phyloP scores from a whole-genome alignment of 2,329 filamentous ascomycete genomes.

The Colletotrichum neosansevieriae region DNA sequence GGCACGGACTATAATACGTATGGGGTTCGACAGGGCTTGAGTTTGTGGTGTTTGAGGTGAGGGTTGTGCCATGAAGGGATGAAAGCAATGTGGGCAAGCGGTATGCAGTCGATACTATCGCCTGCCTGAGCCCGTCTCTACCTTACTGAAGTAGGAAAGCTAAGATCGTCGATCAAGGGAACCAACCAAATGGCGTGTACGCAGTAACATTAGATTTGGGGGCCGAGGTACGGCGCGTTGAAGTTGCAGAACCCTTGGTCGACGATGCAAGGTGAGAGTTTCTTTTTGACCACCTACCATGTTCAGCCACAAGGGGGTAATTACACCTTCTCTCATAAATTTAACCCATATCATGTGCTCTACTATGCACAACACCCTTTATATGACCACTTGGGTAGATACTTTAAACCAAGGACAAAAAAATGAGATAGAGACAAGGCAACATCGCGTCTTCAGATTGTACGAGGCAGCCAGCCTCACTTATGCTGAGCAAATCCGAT shows the following conservation, averaged over 20 bases:
- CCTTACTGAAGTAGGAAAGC: background rate
- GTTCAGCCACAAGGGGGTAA: too few species aligned
- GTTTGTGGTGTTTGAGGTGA: background rate
- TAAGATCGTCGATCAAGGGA: constrained; percentile 29
- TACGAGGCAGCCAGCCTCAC: too few species aligned
- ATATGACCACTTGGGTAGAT: too few species aligned
- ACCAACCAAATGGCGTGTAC: background rate
- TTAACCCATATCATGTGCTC: too few species aligned
- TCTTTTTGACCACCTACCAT: too few species aligned
- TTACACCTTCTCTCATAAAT: too few species aligned
- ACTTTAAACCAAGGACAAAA: background rate
- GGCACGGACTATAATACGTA: background rate
- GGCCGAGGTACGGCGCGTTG: background rate
- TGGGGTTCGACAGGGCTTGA: too few species aligned
- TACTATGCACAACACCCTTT: too few species aligned
- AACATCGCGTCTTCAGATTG: background rate
- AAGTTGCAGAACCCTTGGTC: background rate
- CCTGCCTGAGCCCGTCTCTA: constrained; percentile 14
- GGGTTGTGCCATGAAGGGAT: constrained; percentile 11
- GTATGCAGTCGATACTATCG: constrained; percentile 9
- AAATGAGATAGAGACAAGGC: background rate
- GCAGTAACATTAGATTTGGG: too few species aligned
- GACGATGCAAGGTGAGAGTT: too few species aligned
- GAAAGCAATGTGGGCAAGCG: constrained; percentile 25
- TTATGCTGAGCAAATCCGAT: background rate